Evolutionary conservation across 345 rosid genomes (phyloP).

Genomic region (Sapria himalayana): DNA sequence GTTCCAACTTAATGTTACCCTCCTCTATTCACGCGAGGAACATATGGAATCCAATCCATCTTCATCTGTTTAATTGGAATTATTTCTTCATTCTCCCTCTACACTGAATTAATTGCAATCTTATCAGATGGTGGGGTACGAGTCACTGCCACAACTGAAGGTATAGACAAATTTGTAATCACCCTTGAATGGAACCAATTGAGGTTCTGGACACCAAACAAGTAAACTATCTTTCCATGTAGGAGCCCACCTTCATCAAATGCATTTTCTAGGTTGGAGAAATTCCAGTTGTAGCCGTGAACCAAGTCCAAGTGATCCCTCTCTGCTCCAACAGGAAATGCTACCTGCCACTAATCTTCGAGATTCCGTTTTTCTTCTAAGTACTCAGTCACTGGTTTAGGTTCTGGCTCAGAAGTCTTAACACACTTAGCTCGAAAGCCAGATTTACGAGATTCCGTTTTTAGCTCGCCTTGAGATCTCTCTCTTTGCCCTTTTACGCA

Average conservation of each 20-base stretch:
- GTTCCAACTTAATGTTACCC: too few relatives aligned
- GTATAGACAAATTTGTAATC: constrained; percentile 30
- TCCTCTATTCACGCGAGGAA: constrained; percentile 72
- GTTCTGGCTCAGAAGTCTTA: too few relatives aligned
- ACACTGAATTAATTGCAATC: constrained; percentile 92
- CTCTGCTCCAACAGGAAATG: constrained; percentile 90
- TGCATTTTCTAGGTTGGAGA: constrained; percentile 68
- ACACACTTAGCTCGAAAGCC: too few relatives aligned
- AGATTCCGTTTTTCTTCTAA: too few relatives aligned
- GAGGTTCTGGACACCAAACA: constrained; percentile 81
- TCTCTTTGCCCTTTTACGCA: too few relatives aligned
- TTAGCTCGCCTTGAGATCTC: too few relatives aligned
- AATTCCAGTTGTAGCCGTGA: constrained; percentile 59
- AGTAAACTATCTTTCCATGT: constrained; percentile 48
- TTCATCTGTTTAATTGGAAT: constrained; percentile 97
- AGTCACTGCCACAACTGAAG: constrained; percentile 70
- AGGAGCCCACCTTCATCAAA: constrained; percentile 86
- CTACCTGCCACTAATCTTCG: constrained; percentile 76
- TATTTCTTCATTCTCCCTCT: constrained; percentile 84
- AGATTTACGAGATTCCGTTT: too few relatives aligned
- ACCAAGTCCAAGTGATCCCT: constrained; percentile 83
- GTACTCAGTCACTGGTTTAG: too few relatives aligned
- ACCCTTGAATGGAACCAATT: constrained; percentile 44
- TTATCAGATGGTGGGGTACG: constrained; percentile 94
- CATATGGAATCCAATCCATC: constrained; percentile 96